Conservation (phyloP, 164 flowering plant genomes). For the Dillenia suffruticosa region DNA sequence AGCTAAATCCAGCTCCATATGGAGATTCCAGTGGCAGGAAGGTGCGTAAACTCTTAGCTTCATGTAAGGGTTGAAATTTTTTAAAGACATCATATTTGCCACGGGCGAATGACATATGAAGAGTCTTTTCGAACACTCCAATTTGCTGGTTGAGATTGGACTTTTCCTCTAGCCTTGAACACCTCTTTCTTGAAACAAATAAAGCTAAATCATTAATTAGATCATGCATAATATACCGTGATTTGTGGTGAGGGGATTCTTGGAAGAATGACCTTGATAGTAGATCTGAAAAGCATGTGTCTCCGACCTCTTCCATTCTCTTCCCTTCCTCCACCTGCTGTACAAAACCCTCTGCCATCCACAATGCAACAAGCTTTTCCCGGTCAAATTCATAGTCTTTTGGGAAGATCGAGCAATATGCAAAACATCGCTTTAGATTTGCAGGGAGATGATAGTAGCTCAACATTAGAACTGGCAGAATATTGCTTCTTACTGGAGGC, state of each 20-base stretch:
- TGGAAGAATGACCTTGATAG: slow-evolving; percentile 29
- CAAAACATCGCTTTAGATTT: slow-evolving; percentile 26
- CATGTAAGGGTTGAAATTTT: slow-evolving; percentile 10
- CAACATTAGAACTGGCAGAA: slow-evolving; percentile 13
- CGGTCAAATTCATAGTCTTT: slow-evolving; percentile 11
- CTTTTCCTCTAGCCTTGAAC: slow-evolving; percentile 6
- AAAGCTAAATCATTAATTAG: slow-evolving; percentile 31
- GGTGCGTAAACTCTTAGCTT: slow-evolving; percentile 20
- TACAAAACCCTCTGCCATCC: slow-evolving; percentile 30
- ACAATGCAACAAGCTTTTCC: slow-evolving; percentile 9
- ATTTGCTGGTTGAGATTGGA: neutral
- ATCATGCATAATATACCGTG: slow-evolving; percentile 26
- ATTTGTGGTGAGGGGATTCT: neutral
- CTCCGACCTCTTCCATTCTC: slow-evolving; percentile 23
- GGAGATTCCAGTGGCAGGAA: neutral
- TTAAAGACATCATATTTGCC: neutral
- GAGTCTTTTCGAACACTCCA: neutral
- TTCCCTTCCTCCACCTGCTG: neutral
- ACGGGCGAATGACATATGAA: slow-evolving; percentile 16
- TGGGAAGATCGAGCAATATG: slow-evolving; percentile 24
- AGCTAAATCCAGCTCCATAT: neutral
- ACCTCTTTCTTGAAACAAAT: slow-evolving; percentile 14
- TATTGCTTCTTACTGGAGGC: neutral
- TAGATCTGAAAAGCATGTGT: slow-evolving; percentile 16
- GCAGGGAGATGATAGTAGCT: slow-evolving; percentile 23